These are phyloP conservation scores for Elsinoe ampelina DNA, from an alignment of 2,329 filamentous ascomycete species.

Conservation along the genomic window DNA sequence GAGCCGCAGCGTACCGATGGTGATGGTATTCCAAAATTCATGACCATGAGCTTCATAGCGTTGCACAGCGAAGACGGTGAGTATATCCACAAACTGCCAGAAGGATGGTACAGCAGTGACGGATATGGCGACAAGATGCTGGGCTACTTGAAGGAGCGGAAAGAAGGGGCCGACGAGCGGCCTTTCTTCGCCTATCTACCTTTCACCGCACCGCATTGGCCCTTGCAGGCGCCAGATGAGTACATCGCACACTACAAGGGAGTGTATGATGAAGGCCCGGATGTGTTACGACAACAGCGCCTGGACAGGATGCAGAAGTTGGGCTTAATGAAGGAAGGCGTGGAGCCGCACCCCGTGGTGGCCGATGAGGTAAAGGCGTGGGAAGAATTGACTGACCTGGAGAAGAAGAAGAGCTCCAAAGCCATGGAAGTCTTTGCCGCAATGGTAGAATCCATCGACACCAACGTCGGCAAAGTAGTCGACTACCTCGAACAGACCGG, in stretches of 20 bases:
- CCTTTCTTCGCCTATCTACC: constrained; percentile 54
- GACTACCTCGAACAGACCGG: constrained; percentile 46
- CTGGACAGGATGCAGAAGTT: constrained; percentile 48
- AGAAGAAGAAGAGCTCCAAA: constrained; percentile 39
- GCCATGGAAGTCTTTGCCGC: constrained; percentile 55
- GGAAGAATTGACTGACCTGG: constrained; percentile 39
- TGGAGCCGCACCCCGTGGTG: constrained; percentile 43
- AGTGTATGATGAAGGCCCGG: constrained; percentile 52
- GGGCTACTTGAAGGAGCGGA: constrained; percentile 29
- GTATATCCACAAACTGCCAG: constrained; percentile 31
- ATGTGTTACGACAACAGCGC: constrained; percentile 45
- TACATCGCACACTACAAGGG: constrained; percentile 50
- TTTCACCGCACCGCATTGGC: constrained; percentile 57
- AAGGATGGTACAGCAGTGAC: constrained; percentile 32
- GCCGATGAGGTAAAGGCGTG: constrained; percentile 42
- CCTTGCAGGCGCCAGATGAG: constrained; percentile 49
- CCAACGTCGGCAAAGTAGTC: constrained; percentile 50
- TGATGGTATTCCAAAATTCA: constrained; percentile 32
- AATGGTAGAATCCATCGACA: constrained; percentile 56
- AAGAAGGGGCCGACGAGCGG: constrained; percentile 29
- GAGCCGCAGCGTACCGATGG: constrained; percentile 36
- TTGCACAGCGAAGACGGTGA: constrained; percentile 32
- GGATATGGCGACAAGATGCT: constrained; percentile 34
- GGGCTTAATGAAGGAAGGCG: constrained; percentile 45
- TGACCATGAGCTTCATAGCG: constrained; percentile 35